Base-by-base conservation (phyloP, 805 yeast species). In the Middelhovenomyces tepae region DNA sequence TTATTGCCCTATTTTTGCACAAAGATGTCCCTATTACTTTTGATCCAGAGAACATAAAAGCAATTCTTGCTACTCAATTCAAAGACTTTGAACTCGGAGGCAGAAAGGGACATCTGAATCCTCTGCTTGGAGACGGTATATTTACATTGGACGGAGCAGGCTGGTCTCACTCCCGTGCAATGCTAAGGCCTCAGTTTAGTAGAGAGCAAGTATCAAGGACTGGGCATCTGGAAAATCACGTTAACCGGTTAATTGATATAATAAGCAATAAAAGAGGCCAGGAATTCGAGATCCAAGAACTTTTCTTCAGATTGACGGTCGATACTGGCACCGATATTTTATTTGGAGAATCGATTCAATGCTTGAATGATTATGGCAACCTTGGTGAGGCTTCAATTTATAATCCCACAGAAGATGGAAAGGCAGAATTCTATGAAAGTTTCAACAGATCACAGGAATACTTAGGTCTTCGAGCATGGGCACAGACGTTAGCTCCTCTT, bases 91-190 rank as follows among this genome's bases (percentile, higher is more conserved):
- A 43, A 14, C 42, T 58, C 14, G 59, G 56, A 1, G 18, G 24
- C 11, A 44, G 64, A 7, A 34, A 46, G 28, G 33, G 26, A n/a
- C 45, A 44, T 23, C 42, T 58, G 26, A 36, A 31, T 14, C 56
- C 54, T 7, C 34, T 57, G 16, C 40, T 59, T 9, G 62, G 62
- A 4, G 41, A 46, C 20, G 63, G 64, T 2, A 57, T 59, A 28
- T 59, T 59, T 44, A 57, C 61, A 3, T 46, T 52, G 16, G 50
- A 50, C 23, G 59, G 59, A 17, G 45, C 44, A 23, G 52, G 49
- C 17, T 59, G 64, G 64, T 48, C 51, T 30, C 62, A 58, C 34
- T 52, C 61, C 11, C 44, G 64, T 8, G 48, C 55, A 5, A 36
- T 58, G 48, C 46, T 58, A 26, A 47, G 61, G 21, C 64, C 64